Base-by-base conservation (phyloP, 192 early-diverging fungal genomes). In the Diversispora eburnea region DNA sequence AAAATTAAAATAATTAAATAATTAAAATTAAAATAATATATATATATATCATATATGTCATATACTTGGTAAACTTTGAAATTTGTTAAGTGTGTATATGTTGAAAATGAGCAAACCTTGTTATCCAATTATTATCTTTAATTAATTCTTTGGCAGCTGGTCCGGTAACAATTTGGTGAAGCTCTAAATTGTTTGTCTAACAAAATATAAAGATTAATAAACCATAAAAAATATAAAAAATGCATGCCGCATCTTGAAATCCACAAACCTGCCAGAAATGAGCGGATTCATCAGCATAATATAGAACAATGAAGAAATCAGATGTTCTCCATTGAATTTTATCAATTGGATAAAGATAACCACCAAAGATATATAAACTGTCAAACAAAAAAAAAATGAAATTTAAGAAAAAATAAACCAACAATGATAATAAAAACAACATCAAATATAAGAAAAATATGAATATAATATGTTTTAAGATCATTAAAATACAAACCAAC, bases 181-280 rank as follows among this genome's bases (percentile, higher is more conserved):
- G 78, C 13, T 51, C 54, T n/a, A 20, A 83, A 48, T 33, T 43
- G 5, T 51, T 10, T 39, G 25, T 59, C 57, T 73, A 51, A 52
- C 8, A 66, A 62, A 54, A 54, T 54, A 54, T 54, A 12, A 3
- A 13, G 12, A 17, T 17, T 17, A 54, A 13, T 17, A 17, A 17
- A 13, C 12, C 12, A 17, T 33, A 17, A 61, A 33, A 22, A 15
- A 65, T 20, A 10, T 3, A 17, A 15, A 55, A 45, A 63, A 13
- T 42, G 8, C 67, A 25, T 69, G 59, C 22, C 15, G 15, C n/a
- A 20, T 33, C 25, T 2, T 33, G 25, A 45, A 60, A 45, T 33
- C 41, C 13, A 68, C 81, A 33, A 58, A 91, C 89, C 89, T 94
- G 90, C 93, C 93, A 95, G 8, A 93, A 84, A 72, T 86, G 89